Base-by-base conservation (phyloP, 352 stramenopile species). In the Hyaloperonospora brassicae region DNA sequence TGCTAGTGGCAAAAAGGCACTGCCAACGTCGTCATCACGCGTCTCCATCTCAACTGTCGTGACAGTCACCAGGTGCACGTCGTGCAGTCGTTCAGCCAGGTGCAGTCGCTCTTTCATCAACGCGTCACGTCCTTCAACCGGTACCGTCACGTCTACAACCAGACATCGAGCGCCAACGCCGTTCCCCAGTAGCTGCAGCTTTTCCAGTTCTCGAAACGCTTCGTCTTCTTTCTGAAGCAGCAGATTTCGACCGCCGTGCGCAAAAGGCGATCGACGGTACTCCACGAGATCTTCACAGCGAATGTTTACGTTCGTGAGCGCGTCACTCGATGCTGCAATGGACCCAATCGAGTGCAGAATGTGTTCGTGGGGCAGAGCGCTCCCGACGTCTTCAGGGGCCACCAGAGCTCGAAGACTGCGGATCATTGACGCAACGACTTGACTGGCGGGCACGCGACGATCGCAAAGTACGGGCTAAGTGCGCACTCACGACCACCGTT, bases 191-290 rank as follows among this genome's bases (percentile, higher is more conserved):
- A 25, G 60, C 50, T 56, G 31, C 14, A 89, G 42, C 12, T 39
- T 49, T 30, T 89, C 64, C 1, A 89, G 50, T 50, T 92, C 82
- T 35, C 77, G 67, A 47, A 86, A 87, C n/a, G 78, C 72, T 57
- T 88, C 74, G 64, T 87, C 76, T 27, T 89, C 77, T n/a, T 78
- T 82, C 31, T 81, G 63, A 30, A 90, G 59, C 9, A 73, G 36
- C 27, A 89, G 44, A 35, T 89, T 92, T 5, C 55, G 54, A 38
- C 73, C 75, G 14, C 60, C 54, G 40, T 70, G 42, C 0, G 65
- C 56, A 34, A 41, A 65, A 24, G 82, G 73, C 7, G 68, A 31
- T 27, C 59, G 60, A 41, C 82, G 79, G 49, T 83, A 75, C 35
- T 71, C 52, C 21, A 80, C 72, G 41, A 86, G 52, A 21, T 86